Percentiles rank a stretch among this genome's conserved stretches.
Conservation (phyloP, 257 asterid species). For the Forsythia viridissima region DNA sequence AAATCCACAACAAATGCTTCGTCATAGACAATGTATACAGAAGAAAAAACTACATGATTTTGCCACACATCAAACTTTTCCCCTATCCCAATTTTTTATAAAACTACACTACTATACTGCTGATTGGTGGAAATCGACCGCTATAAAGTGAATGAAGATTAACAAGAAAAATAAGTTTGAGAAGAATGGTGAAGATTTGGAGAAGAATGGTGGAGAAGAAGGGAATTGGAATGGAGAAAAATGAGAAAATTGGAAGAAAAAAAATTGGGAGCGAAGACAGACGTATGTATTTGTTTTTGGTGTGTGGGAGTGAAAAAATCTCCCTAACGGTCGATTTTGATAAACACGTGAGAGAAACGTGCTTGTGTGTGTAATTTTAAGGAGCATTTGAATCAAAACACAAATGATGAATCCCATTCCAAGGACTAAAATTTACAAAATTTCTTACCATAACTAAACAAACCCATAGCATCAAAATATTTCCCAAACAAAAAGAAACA, state of each 20-base stretch:
- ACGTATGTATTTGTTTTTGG: too few species aligned
- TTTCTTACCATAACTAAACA: neutral
- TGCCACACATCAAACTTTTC: neutral
- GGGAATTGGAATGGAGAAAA: too few species aligned
- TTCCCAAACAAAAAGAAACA: neutral
- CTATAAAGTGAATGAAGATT: too few species aligned
- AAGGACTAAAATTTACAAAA: conserved; percentile 17
- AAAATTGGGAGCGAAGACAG: too few species aligned
- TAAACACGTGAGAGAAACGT: neutral
- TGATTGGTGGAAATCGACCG: too few species aligned
- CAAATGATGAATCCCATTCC: conserved; percentile 11
- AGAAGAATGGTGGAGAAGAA: too few species aligned
- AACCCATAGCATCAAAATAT: neutral
- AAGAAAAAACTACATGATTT: neutral
- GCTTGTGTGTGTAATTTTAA: neutral
- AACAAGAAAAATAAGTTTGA: too few species aligned
- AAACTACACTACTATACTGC: too few species aligned
- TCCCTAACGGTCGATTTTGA: too few species aligned
- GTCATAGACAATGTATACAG: neutral
- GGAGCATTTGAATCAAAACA: conserved; percentile 6
- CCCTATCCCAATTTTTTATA: neutral
- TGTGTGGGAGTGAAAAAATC: too few species aligned
- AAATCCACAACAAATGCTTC: neutral
- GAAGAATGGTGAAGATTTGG: too few species aligned
- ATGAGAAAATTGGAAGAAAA: too few species aligned